Evolutionary conservation across 129 eudicot genomes (phyloP), one percentile per base, ranked within the genome.

Genomic region (Glebionis coronaria): DNA sequence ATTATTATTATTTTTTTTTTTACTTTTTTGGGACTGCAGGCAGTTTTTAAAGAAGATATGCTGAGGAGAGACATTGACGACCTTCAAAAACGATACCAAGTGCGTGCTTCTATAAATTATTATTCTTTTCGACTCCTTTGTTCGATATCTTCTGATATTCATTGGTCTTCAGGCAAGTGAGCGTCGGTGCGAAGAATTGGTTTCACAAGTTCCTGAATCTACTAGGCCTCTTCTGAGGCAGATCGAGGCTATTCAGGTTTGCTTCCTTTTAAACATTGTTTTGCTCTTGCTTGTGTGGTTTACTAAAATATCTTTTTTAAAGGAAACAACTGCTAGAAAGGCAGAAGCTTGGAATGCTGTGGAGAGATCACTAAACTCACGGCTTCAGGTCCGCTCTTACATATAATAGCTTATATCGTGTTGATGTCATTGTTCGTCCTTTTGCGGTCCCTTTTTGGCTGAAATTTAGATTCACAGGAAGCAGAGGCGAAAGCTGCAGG

Each of bases 291-390:
- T 15, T 61, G 65, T 35, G 47, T 9, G 15, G 49, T 60, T 56
- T 29, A 61, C 5, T 40, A 10, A 4, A 15, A 0, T 44, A 75
- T 44, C 54, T 19, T 10, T 61, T 47, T 76, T 46, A 74, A 76
- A 92, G 99, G 99, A 93, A 81, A 86, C 95, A 74, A 80, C 85
- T 49, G 76, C 84, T 65, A 84, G 99, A 79, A 86, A 75, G 69
- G 90, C 90, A 57, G 99, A 88, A 79, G 95, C 95, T 67, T 93
- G 95, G 95, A 90, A 80, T 74, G 97, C 99, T 67, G 99, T 93
- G 12, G 99, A 93, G 80, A 84, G 92, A 76, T 84, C 99, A 18
- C 81, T 89, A 45, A 87, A 79, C 65, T 93, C 88, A 19, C 82
- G 97, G 18, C 97, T 93, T 79, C 97, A 92, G 97, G 97, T 91